Base-by-base conservation (phyloP, 306 rosid genomes). In the Cucurbita pepo region DNA sequence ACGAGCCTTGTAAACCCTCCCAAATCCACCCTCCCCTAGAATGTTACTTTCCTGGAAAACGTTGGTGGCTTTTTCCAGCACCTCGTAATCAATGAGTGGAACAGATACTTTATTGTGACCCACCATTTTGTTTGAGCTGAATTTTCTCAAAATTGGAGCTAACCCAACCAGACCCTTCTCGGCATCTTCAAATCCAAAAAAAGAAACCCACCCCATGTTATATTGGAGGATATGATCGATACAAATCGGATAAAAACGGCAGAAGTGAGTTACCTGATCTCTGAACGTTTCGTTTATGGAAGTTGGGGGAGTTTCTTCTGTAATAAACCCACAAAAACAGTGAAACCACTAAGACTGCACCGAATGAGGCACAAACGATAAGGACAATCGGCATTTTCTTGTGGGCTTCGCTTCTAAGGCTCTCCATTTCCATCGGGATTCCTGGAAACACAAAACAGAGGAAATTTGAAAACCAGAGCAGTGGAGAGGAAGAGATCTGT, bases 21-120 rank as follows among this genome's bases (percentile, higher is more conserved):
- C 99, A 77, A 94, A 94, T 76, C 95, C 99, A 2, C 99, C 97
- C 83, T 75, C 84, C 7, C 99, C 99, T 77, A 94, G 80, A 37
- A 91, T 81, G 72, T 94, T 91, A 78, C 87, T 82, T 55, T 87
- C 92, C 14, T 16, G 19, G 64, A 94, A 94, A 80, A 87, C 77
- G 65, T 79, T 67, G 19, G 99, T 87, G 0, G 85, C 81, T 57
- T 86, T 91, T 75, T 87, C 99, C 47, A 94, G 81, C 44, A 80
- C 80, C 83, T 85, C 83, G 21, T 87, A 89, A 47, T 94, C 99
- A 69, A 94, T 75, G 18, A 89, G 69, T 37, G 89, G 80, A 76
- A 85, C 87, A 77, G 81, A 86, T 16, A 89, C 89, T 41, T 83
- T 88, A 73, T 79, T 65, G 71, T 21, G 80, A 12, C 89, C 95